Base-by-base conservation (phyloP, 1,284 basidiomycete species). In the Binderoboletus segoi region DNA sequence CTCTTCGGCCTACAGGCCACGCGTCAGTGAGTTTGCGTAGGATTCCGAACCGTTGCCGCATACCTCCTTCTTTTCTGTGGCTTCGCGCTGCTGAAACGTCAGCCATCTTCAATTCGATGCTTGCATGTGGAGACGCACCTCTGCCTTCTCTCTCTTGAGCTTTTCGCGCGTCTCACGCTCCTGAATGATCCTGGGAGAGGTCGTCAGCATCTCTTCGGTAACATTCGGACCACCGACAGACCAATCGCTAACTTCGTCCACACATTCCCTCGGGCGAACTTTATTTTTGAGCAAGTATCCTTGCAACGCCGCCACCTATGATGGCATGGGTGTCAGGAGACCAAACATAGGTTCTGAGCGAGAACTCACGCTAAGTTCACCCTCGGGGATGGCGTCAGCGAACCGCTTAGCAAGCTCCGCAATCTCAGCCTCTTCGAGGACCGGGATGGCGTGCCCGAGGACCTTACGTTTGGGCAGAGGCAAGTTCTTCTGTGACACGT, bases 241-340 rank as follows among this genome's bases (percentile, higher is more conserved):
- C 81, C 89, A 92, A 47, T 82, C 84, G 18, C 68, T 77, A 26
- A 90, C 88, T 72, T 93, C 91, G 20, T 89, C 86, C 21, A 91
- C 91, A 63, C 85, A 88, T 73, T 93, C 88, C 54, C 82, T 79
- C 30, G 90, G 91, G 28, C 91, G 84, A 18, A 91, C 88, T 80
- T 93, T 92, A 72, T 92, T 92, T 78, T 87, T 89, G 56, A 92
- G 77, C 24, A 91, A 79, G 71, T 91, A 93, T 4, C 91, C 92
- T 77, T 94, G 93, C 59, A 94, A 79, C 48, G 83, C 81, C 16
- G 92, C 92, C 60, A 94, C 89, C 89, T 91, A 64, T 33, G 48
- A 54, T 49, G 16, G n/a, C 16, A 18, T 8, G 37, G 13, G 33
- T 42, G 44, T 61, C 47, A 63, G 51, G 51, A 33, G 41, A 33